Evolutionary conservation across 345 rosid species (phyloP).

Genomic region (Salix brachista): DNA sequence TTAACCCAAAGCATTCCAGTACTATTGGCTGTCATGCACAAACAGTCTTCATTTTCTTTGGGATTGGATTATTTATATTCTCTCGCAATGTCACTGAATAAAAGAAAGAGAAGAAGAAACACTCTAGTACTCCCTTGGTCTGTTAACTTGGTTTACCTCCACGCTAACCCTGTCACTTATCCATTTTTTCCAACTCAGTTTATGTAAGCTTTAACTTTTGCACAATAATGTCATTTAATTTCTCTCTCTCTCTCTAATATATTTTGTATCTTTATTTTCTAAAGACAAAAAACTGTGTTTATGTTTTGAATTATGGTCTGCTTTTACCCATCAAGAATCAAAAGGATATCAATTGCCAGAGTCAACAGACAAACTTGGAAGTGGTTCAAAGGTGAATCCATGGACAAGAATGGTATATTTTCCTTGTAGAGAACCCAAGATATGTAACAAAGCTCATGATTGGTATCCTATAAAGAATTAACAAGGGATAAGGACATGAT

Average conservation of each 20-base stretch:
- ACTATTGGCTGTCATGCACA: not conserved
- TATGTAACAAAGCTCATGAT: not conserved
- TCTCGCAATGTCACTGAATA: not conserved
- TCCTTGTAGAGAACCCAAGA: not conserved
- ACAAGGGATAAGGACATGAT: not conserved
- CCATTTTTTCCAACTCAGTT: not conserved
- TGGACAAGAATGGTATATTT: not conserved
- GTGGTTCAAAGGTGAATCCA: not conserved
- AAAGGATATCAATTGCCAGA: not conserved
- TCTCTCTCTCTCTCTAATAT: not conserved
- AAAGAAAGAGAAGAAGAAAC: not conserved
- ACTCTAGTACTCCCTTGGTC: not conserved
- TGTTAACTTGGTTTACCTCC: not conserved
- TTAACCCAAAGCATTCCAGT: not conserved
- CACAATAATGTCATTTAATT: not conserved
- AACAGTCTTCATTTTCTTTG: not conserved
- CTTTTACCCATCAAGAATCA: no score
- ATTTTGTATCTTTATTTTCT: not conserved
- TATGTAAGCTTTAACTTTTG: not conserved
- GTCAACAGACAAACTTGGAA: not conserved
- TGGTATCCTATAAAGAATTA: not conserved
- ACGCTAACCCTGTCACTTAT: not conserved
- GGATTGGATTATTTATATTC: not conserved
- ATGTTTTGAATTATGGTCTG: not conserved
- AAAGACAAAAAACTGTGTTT: not conserved